Evolutionary conservation across 176 grass and related monocot genomes (phyloP), one percentile per base, ranked within the genome.

Genomic region (Areca catechu): DNA sequence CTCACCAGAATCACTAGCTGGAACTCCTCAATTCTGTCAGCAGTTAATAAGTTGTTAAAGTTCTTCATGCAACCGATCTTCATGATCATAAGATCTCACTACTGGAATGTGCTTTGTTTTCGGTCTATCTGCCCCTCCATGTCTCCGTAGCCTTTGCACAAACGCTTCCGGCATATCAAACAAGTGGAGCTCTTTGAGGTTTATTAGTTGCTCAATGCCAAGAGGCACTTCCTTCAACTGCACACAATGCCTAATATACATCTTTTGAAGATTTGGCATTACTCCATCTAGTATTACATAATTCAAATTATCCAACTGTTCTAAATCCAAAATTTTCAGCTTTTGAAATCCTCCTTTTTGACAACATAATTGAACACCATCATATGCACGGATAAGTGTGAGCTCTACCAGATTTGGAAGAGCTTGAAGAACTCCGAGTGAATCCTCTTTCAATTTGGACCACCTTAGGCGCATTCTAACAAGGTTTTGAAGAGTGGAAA

Each of bases 251-350:
- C 75, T 71, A 48, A 77, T 71, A 18, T 54, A 64, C 67, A 77
- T 71, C 67, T 71, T 77, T 14, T 71, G 58, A 19, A 77, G 67
- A 37, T 64, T 70, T 48, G 60, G 67, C 75, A 77, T 77, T 16
- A 59, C 58, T 24, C 60, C 75, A 25, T 56, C 47, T 4, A 77
- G 7, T 27, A 27, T 21, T 22, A 77, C 55, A 56, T 23, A 21
- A 28, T 63, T 56, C 24, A 77, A 21, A 49, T 70, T 71, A 54
- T 49, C 56, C 22, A 71, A 30, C 15, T 51, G 66, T 25, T 77
- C 75, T 22, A 77, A 54, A 54, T 71, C 67, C 47, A 77, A 56
- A 57, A 77, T 70, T 60, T 77, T 54, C 48, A 77, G 75, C 59
- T 18, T 70, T 19, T n/a, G 61, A 56, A 77, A 77, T 48, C 67